Evolutionary conservation across 2,329 filamentous ascomycete genomes (phyloP), one percentile per base, ranked within the genome.

Genomic region (Ascochyta viciae-villosae): DNA sequence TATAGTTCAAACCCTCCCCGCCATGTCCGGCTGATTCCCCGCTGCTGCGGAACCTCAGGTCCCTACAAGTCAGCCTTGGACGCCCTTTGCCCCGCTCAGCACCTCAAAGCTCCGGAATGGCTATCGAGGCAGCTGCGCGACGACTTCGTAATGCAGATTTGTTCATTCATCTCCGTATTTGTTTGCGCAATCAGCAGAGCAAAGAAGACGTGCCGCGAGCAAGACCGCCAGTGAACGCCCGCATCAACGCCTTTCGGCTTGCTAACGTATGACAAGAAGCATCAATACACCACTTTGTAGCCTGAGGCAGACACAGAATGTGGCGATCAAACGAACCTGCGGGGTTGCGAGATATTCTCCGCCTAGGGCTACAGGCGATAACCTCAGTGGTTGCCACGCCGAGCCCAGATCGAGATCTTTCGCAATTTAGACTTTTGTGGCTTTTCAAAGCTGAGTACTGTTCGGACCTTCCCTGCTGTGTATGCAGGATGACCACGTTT

Each of bases 401-500:
- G 15, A 41, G 51, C 40, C 50, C 15, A 62, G 42, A 53, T 52
- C 27, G 13, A 39, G n/a, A 31, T 27, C 41, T 45, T 34, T 44
- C 48, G 52, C 50, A 45, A 48, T 37, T 13, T 19, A 49, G 39
- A 50, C 26, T 27, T 44, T 33, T 23, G 26, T 54, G 39, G 45
- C 51, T 51, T 52, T 26, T 12, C 38, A 29, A 35, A 60, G 63
- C 63, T 61, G 59, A 62, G 34, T 13, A 41, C 35, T 26, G 35
- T 52, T 59, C 50, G 49, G 37, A 9, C 46, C 38, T 51, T 24
- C 19, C 43, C 33, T 51, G 52, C 44, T 58, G 43, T 62, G 52
- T 44, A 57, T 62, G 56, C 50, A 58, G 52, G 51, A 60, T 60
- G 40, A 55, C 31, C 52, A 35, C 19, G 35, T 12, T 49, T 29